Conservation (phyloP, 352 stramenopile genomes). For the Plasmopara muralis region DNA sequence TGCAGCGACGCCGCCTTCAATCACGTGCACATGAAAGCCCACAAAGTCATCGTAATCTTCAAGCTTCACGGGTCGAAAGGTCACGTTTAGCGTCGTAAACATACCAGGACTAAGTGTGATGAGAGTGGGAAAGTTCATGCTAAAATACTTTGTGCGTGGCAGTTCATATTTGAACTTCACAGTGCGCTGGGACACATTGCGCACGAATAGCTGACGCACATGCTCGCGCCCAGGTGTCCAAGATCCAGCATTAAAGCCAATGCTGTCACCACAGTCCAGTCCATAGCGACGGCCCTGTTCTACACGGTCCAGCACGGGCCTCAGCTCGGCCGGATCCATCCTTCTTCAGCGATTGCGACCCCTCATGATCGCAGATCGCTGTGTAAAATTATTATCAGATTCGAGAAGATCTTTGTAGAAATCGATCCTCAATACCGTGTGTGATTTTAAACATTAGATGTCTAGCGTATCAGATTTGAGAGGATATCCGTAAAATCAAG, state of each 20-base stretch:
- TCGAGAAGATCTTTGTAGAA: too few species aligned
- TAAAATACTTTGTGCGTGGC: constrained; percentile 90
- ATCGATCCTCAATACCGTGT: too few species aligned
- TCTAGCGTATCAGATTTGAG: too few species aligned
- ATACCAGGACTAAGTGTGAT: constrained; percentile 87
- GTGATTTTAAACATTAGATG: too few species aligned
- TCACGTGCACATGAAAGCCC: constrained; percentile 83
- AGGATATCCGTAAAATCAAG: too few species aligned
- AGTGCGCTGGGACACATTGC: constrained; percentile 84
- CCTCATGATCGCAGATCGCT: constrained; percentile 13
- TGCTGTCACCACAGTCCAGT: constrained; percentile 79
- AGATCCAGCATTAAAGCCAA: constrained; percentile 81
- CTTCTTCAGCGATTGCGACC: constrained; percentile 5
- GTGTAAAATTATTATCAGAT: neutral
- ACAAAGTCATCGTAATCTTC: constrained; percentile 92
- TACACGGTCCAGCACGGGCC: constrained; percentile 53
- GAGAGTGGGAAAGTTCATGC: constrained; percentile 88
- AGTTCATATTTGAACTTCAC: constrained; percentile 92
- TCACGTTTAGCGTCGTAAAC: constrained; percentile 77
- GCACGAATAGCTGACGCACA: constrained; percentile 82
- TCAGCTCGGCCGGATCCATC: constrained; percentile 10
- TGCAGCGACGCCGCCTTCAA: constrained; percentile 62
- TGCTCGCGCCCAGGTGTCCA: constrained; percentile 90
- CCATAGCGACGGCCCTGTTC: constrained; percentile 73
- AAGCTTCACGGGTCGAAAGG: constrained; percentile 84